Conservation (phyloP, 2,329 filamentous ascomycete genomes). For the Botryotinia convoluta region DNA sequence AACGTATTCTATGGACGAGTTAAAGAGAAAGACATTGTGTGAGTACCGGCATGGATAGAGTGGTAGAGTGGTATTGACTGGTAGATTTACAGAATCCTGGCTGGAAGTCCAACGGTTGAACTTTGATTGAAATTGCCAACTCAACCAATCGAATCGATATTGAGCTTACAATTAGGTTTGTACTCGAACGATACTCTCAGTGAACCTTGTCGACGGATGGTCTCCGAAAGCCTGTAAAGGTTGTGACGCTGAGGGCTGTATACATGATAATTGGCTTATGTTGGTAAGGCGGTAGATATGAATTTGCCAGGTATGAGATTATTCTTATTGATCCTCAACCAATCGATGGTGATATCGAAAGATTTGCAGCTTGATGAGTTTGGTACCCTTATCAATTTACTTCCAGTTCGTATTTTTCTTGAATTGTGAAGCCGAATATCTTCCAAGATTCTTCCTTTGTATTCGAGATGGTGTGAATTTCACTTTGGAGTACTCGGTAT, state of each 20-base stretch:
- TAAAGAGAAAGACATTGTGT: neutral
- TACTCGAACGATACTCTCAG: neutral
- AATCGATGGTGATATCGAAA: neutral
- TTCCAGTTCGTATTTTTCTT: neutral
- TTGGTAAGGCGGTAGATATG: neutral
- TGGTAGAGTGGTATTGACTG: neutral
- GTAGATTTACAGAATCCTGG: neutral
- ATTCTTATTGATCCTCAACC: neutral
- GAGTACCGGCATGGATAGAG: neutral
- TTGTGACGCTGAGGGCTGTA: conserved; percentile 1
- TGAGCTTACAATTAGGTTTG: neutral
- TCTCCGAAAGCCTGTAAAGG: conserved; percentile 13
- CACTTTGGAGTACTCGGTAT: neutral
- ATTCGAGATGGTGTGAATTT: neutral
- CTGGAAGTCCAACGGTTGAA: neutral
- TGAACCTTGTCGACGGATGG: conserved; percentile 11
- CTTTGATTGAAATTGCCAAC: neutral
- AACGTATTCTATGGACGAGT: neutral
- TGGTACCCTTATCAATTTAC: neutral
- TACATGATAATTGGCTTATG: neutral
- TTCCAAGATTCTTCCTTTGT: conserved; percentile 4
- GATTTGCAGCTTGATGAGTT: neutral
- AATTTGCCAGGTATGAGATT: neutral
- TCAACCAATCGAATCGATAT: neutral
- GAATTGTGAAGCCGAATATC: neutral